phyloP scores from a whole-genome alignment of 2,329 filamentous ascomycete genomes.

The Claviceps maximensis region DNA sequence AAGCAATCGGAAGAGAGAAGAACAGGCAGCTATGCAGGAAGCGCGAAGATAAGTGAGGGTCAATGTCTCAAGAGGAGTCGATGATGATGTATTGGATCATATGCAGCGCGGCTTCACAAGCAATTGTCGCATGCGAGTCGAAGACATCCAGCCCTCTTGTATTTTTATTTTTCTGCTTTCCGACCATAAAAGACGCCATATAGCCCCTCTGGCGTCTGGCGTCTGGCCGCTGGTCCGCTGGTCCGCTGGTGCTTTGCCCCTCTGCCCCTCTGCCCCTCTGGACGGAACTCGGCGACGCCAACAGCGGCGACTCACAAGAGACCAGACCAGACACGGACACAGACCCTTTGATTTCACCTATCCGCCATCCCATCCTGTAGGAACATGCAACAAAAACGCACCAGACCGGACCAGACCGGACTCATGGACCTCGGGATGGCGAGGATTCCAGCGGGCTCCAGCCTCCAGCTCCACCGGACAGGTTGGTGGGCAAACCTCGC shows the following conservation, averaged over 20 bases:
- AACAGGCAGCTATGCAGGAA: neutral
- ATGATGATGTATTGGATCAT: neutral
- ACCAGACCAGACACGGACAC: neutral
- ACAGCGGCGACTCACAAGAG: neutral
- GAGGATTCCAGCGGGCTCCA: neutral
- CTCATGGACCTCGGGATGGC: conserved; percentile 1
- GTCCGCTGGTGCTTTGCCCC: no score
- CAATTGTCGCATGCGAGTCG: conserved; percentile 2
- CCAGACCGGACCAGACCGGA: no score
- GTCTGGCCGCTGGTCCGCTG: no score
- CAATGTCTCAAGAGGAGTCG: neutral
- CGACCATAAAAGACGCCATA: conserved; percentile 3
- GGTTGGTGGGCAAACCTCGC: neutral
- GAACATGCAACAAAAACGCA: conserved; percentile 5
- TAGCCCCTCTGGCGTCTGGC: neutral
- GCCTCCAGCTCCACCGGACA: neutral
- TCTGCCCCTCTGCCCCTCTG: neutral
- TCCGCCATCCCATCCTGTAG: conserved; percentile 4
- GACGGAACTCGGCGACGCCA: conserved; percentile 1
- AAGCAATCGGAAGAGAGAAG: neutral
- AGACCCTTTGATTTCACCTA: conserved; percentile 6
- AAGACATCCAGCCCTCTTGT: conserved; percentile 10
- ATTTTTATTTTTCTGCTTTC: conserved; percentile 1
- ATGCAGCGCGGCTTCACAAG: neutral
- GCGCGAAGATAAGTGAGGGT: neutral